Evolutionary conservation across 352 stramenopile genomes (phyloP).

Genomic region (Thalassiosira mediterranea): DNA sequence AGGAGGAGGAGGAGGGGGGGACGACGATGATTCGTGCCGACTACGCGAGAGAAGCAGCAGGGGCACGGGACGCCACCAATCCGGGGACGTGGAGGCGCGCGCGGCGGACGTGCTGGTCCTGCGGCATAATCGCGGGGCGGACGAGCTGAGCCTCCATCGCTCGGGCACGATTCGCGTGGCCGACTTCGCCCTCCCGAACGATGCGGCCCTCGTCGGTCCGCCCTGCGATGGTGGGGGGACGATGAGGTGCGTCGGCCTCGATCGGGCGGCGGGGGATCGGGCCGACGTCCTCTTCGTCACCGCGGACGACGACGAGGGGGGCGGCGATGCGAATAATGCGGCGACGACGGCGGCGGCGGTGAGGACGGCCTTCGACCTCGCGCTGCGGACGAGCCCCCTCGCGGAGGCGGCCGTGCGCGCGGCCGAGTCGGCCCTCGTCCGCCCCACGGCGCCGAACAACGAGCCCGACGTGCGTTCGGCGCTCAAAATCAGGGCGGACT

Average conservation of each 20-base stretch:
- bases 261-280: constrained; percentile 55
- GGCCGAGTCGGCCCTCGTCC: constrained; percentile 56
- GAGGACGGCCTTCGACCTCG: constrained; percentile 53
- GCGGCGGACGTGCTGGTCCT: constrained; percentile 69
- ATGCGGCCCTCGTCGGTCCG: neutral
- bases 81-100: constrained; percentile 26
- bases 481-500: constrained; percentile 43
- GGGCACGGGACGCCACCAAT: constrained; percentile 31
- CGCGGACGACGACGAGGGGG: neutral
- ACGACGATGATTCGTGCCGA: too few relatives aligned
- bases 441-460: neutral
- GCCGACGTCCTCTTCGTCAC: constrained; percentile 51
- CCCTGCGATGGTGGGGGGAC: too few relatives aligned
- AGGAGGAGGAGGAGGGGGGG: neutral
- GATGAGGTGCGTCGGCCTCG: constrained; percentile 27
- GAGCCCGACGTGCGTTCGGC: neutral
- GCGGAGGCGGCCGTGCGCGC: constrained; percentile 59
- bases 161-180: constrained; percentile 46
- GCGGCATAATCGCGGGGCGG: neutral
- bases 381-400: constrained; percentile 41
- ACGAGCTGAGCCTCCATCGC: constrained; percentile 55
- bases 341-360: constrained; percentile 7
- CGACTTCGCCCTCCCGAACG: constrained; percentile 49
- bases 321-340: neutral
- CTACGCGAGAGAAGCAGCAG: too few relatives aligned